Conservation (phyloP, 495 filamentous ascomycete genomes). For the Hypoxylon lenormandii region DNA sequence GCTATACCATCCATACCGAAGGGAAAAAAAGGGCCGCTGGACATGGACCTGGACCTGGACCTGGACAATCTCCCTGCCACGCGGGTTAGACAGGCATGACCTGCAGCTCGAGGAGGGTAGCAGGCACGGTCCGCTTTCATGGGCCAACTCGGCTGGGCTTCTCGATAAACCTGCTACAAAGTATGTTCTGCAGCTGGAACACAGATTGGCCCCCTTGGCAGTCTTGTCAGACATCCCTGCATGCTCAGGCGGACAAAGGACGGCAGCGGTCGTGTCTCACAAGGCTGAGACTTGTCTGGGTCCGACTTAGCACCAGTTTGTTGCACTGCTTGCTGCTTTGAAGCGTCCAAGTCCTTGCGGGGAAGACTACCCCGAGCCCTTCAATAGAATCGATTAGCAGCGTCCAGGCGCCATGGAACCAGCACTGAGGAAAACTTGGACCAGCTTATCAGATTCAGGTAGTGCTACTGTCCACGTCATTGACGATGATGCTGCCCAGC, state of each 20-base stretch:
- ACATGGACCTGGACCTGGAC: background rate
- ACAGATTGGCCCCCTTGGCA: conserved; percentile 37
- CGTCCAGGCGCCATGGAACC: conserved; percentile 18
- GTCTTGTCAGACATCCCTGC: conserved; percentile 42
- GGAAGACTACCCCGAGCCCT: conserved; percentile 25
- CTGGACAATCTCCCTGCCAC: conserved; percentile 26
- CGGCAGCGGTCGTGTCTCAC: conserved; percentile 39
- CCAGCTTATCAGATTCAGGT: conserved; percentile 27
- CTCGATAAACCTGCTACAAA: conserved; percentile 29
- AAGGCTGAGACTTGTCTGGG: conserved; percentile 44
- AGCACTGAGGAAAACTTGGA: conserved; percentile 26
- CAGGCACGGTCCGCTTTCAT: conserved; percentile 41
- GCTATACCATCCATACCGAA: conserved; percentile 33
- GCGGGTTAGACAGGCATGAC: conserved; percentile 42
- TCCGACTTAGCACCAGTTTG: conserved; percentile 32
- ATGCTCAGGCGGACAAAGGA: conserved; percentile 39
- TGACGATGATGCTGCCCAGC: conserved; percentile 23
- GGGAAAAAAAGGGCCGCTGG: conserved; percentile 28
- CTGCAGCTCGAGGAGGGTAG: conserved; percentile 28
- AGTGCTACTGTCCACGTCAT: conserved; percentile 37
- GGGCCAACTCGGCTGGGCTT: conserved; percentile 40
- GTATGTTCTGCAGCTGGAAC: conserved; percentile 47
- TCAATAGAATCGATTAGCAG: conserved; percentile 4
- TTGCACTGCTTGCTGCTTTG: conserved; percentile 25
- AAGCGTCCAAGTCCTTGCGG: conserved; percentile 30